phyloP scores from a whole-genome alignment of 768 basidiomycete genomes.

The Hygrocybe coccinea region DNA sequence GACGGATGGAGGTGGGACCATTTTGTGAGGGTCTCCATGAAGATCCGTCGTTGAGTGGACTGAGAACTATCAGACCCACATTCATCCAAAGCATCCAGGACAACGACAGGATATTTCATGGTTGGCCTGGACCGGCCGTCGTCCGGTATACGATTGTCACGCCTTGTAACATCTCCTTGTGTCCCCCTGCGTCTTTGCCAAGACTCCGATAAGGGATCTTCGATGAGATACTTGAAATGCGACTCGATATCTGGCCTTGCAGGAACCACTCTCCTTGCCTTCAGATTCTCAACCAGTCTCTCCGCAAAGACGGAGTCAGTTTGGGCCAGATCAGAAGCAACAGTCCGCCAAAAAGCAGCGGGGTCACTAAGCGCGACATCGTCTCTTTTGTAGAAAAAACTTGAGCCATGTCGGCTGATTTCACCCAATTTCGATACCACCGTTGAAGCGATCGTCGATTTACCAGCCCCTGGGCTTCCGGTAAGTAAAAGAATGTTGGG shows the following conservation, averaged over 20 bases:
- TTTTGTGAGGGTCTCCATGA: constrained; percentile 1
- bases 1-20: not conserved
- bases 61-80: constrained; percentile 18
- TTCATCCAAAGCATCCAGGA: constrained; percentile 22
- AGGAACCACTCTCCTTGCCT: no score
- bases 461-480: not conserved
- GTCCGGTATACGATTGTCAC: no score
- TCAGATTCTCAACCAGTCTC: not conserved
- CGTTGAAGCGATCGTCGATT: not conserved
- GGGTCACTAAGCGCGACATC: not conserved
- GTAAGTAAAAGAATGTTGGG: not conserved
- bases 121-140: no score
- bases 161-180: no score
- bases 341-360: not conserved
- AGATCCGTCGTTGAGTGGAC: constrained; percentile 2
- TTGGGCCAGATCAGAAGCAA: not conserved
- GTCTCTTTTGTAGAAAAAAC: not conserved
- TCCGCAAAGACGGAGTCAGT: not conserved
- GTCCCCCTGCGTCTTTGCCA: not conserved
- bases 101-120: constrained; percentile 9
- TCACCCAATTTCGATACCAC: not conserved
- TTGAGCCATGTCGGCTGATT: no score
- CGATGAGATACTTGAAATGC: not conserved
- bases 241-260: no score
- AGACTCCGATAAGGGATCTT: not conserved